phyloP scores from a whole-genome alignment of 1,139 yeast genomes.

The Magnusiomyces tetraspermus region DNA sequence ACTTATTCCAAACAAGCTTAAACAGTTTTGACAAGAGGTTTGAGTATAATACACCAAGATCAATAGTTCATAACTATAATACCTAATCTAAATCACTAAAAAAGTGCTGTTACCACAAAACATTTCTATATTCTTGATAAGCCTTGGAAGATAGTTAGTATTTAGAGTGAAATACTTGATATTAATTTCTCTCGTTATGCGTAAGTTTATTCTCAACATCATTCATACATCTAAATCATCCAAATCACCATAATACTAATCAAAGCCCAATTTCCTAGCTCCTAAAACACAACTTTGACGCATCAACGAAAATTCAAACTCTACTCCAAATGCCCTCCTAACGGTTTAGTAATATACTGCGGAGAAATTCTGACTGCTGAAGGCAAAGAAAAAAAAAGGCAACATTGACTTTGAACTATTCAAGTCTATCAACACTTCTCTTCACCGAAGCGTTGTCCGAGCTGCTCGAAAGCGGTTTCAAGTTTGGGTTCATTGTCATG shows the following conservation, averaged over 20 bases:
- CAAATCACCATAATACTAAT: background rate
- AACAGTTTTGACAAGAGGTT: no score
- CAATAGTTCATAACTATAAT: no score
- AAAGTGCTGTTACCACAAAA: no score
- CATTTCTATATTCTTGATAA: no score
- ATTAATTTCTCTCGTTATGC: slow-evolving; percentile 89
- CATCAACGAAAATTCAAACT: slow-evolving; percentile 85
- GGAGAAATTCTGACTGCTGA: slow-evolving; percentile 97
- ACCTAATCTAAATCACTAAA: no score
- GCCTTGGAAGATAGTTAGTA: no score
- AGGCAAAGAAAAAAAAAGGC: slow-evolving; percentile 91
- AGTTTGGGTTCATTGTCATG: slow-evolving; percentile 95
- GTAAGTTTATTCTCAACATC: slow-evolving; percentile 3
- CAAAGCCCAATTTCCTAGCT: slow-evolving; percentile 34
- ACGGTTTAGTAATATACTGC: slow-evolving; percentile 92
- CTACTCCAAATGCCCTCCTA: slow-evolving; percentile 81
- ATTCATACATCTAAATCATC: background rate
- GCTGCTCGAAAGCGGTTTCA: slow-evolving; percentile 86
- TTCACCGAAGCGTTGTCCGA: slow-evolving; percentile 96
- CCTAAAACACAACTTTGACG: slow-evolving; percentile 91
- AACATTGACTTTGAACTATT: slow-evolving; percentile 95
- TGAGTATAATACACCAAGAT: no score
- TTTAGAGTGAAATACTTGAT: no score
- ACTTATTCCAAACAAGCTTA: no score
- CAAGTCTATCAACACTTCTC: slow-evolving; percentile 96